A percentile compares a stretch with the other conserved stretches of the same genome.
Conservation (phyloP, 257 asterid species). For the Primulina huaijiensis region DNA sequence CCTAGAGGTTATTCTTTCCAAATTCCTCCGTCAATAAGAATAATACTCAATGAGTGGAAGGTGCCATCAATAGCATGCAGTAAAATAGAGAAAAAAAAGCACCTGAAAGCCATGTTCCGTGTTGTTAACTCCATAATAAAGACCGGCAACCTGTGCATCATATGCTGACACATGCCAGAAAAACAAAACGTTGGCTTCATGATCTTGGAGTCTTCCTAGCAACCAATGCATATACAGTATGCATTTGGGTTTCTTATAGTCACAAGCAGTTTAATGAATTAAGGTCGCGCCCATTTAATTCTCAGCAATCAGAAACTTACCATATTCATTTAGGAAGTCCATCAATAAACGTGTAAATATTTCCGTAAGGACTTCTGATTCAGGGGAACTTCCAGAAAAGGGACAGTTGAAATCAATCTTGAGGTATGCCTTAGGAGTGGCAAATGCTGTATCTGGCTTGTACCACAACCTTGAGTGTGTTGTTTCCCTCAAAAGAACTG, state of each 20-base stretch:
- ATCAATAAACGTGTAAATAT: constrained; percentile 81
- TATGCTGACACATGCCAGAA: constrained; percentile 63
- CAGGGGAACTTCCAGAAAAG: constrained; percentile 76
- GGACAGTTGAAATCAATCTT: constrained; percentile 92
- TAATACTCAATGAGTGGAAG: not conserved
- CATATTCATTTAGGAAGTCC: constrained; percentile 96
- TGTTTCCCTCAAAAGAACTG: constrained; percentile 70
- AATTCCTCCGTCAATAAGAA: not conserved
- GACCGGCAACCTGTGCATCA: constrained; percentile 97
- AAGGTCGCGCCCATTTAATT: not conserved
- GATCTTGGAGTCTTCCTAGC: constrained; percentile 15
- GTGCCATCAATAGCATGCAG: constrained; percentile 17
- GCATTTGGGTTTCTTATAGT: not conserved
- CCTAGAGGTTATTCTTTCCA: not conserved
- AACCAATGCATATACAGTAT: constrained; percentile 1
- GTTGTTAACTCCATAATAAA: constrained; percentile 64
- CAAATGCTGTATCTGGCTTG: constrained; percentile 82
- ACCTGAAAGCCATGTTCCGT: constrained; percentile 87
- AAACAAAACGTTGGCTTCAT: constrained; percentile 17
- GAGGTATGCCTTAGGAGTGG: constrained; percentile 84
- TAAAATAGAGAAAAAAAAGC: constrained; percentile 22
- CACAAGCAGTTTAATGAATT: constrained; percentile 6
- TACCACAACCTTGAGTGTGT: constrained; percentile 89
- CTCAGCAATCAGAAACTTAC: constrained; percentile 40
- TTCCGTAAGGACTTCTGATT: constrained; percentile 75